Evolutionary conservation across 345 rosid genomes (phyloP).

Genomic region (Aquilaria yunnanensis): DNA sequence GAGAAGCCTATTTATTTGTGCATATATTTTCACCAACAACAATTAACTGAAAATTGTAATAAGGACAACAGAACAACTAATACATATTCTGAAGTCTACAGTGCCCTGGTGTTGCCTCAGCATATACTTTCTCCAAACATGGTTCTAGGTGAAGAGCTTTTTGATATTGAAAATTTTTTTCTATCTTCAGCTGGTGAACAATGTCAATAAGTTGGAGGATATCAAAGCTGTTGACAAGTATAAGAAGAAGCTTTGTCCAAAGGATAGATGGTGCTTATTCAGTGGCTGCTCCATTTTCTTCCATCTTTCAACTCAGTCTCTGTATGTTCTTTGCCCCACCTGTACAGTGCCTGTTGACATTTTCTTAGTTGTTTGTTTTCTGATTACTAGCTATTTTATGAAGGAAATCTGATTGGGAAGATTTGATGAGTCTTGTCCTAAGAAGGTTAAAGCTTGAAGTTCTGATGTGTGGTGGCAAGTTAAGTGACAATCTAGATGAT

Average conservation of each 20-base stretch:
- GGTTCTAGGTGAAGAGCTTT: too few species aligned
- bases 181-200: constrained; percentile 60
- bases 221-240: constrained; percentile 37
- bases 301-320: constrained; percentile 24
- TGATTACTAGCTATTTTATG: constrained; percentile 12
- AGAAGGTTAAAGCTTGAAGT: constrained; percentile 76
- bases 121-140: background rate
- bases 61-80: constrained; percentile 6
- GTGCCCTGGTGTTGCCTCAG: background rate
- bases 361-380: constrained; percentile 7
- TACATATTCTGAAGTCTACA: background rate
- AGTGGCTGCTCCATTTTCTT: constrained; percentile 65
- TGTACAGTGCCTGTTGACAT: background rate
- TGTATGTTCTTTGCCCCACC: constrained; percentile 36
- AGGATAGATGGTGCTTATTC: constrained; percentile 64
- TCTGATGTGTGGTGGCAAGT: constrained; percentile 71
- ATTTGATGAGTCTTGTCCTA: constrained; percentile 38
- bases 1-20: too few species aligned
- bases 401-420: constrained; percentile 56
- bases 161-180: background rate
- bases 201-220: constrained; percentile 47
- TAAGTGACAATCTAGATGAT: constrained; percentile 44
- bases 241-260: constrained; percentile 68
- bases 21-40: background rate
- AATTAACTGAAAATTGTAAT: background rate